These are phyloP conservation scores for Pythium chondricola DNA, from an alignment of 352 stramenopile species.

Conservation along the genomic window DNA sequence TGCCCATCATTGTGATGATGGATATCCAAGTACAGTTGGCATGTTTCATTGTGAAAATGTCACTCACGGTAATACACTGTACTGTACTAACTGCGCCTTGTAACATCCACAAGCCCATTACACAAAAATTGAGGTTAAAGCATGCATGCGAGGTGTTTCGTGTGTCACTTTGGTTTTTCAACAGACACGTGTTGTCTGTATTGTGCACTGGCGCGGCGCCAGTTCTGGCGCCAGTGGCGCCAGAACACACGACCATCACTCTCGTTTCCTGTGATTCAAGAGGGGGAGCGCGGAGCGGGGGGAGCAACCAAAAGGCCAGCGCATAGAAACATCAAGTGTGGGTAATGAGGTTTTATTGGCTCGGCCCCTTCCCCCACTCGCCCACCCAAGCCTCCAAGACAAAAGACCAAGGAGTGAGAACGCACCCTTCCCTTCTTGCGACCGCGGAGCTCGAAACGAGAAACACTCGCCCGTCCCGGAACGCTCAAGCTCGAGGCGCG, in stretches of 20 bases:
- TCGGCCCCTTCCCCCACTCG: not conserved
- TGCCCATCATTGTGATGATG: not conserved
- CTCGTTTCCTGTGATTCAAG: not conserved
- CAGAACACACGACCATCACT: slow-evolving; percentile 23
- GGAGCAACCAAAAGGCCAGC: not conserved
- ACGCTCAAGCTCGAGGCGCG: not conserved
- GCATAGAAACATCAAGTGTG: slow-evolving; percentile 13
- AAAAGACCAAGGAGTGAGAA: not conserved
- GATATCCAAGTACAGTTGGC: not conserved
- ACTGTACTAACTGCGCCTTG: too few species aligned
- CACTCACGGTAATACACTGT: not conserved
- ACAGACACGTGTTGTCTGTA: too few species aligned
- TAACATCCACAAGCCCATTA: too few species aligned
- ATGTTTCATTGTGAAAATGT: not conserved
- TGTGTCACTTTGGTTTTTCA: too few species aligned
- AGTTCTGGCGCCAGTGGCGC: slow-evolving; percentile 12
- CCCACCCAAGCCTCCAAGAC: not conserved
- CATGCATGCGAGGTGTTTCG: too few species aligned
- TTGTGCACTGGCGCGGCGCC: slow-evolving; percentile 10
- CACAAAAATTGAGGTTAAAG: too few species aligned
- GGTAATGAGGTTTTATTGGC: slow-evolving; percentile 4
- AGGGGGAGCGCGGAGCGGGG: not conserved
- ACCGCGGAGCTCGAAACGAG: slow-evolving; percentile 11
- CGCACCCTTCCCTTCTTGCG: not conserved
- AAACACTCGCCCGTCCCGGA: slow-evolving; percentile 11